Conservation (phyloP, 306 rosid species). For the Malus sylvestris region DNA sequence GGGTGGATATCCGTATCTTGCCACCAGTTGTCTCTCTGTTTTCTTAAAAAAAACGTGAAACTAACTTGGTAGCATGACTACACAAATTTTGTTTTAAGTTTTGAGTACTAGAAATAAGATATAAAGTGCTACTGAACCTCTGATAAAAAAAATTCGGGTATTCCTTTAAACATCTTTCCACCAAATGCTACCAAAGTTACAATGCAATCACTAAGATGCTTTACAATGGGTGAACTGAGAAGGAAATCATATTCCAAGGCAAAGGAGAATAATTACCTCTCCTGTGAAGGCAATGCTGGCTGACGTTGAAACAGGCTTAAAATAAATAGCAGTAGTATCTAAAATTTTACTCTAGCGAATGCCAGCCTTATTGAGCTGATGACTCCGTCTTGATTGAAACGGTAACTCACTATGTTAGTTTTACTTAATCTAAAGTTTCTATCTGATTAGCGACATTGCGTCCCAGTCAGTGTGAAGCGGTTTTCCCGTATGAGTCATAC, state of each 20-base stretch:
- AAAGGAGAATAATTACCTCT: not conserved
- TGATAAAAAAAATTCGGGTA: not conserved
- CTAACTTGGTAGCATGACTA: not conserved
- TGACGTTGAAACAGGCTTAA: slow-evolving; percentile 1
- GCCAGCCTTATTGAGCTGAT: slow-evolving; percentile 5
- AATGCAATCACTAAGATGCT: slow-evolving; percentile 4
- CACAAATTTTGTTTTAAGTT: not conserved
- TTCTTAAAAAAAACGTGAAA: no score
- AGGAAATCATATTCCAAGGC: not conserved
- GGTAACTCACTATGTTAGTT: slow-evolving; percentile 10
- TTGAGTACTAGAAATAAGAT: no score
- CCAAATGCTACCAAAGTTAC: not conserved
- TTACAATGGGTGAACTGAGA: slow-evolving; percentile 18
- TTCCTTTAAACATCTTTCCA: not conserved
- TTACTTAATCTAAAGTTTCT: slow-evolving; percentile 18
- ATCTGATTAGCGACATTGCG: slow-evolving; percentile 10
- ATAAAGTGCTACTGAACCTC: no score
- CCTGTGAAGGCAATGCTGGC: not conserved
- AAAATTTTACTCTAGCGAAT: not conserved
- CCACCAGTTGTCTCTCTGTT: no score
- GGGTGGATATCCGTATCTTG: no score
- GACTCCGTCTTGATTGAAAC: not conserved
- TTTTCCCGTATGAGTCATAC: slow-evolving; percentile 33
- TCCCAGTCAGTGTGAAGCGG: slow-evolving; percentile 12
- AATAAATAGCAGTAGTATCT: not conserved